These are phyloP conservation scores for Aegilops bicornis DNA, from an alignment of 176 grass and related monocot species.

Conservation along the genomic window DNA sequence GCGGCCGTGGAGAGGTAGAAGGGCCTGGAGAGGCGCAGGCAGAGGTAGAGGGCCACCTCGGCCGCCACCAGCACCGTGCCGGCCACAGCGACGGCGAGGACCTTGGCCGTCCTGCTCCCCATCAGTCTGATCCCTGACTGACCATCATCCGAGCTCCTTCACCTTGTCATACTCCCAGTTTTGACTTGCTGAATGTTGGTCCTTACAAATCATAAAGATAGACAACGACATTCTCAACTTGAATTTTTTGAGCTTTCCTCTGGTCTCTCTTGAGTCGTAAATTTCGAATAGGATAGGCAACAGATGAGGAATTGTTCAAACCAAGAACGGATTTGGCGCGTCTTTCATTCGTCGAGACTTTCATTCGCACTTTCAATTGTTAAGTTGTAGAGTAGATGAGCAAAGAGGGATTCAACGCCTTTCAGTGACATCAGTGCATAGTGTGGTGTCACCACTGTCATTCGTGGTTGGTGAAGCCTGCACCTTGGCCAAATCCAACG, in stretches of 20 bases:
- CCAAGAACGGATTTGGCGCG: not conserved
- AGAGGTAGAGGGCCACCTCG: constrained; percentile 24
- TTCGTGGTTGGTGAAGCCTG: not conserved
- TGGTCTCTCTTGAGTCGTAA: not conserved
- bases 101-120: constrained; percentile 32
- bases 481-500: constrained; percentile 20
- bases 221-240: not conserved
- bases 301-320: not conserved
- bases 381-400: not conserved
- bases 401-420: not conserved
- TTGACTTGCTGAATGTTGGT: not conserved
- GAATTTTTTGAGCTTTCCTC: not conserved
- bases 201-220: not conserved
- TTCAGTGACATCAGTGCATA: not conserved
- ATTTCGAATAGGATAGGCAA: not conserved
- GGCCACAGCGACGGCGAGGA: constrained; percentile 8
- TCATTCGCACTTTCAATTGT: not conserved
- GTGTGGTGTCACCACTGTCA: not conserved
- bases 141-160: not conserved
- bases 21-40: constrained; percentile 30
- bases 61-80: not conserved
- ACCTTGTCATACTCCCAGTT: not conserved
- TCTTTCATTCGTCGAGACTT: too few relatives aligned
- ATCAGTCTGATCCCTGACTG: not conserved
- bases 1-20: constrained; percentile 37